Evolutionary conservation across 306 rosid genomes (phyloP).

Genomic region (Citrullus mucosospermus): DNA sequence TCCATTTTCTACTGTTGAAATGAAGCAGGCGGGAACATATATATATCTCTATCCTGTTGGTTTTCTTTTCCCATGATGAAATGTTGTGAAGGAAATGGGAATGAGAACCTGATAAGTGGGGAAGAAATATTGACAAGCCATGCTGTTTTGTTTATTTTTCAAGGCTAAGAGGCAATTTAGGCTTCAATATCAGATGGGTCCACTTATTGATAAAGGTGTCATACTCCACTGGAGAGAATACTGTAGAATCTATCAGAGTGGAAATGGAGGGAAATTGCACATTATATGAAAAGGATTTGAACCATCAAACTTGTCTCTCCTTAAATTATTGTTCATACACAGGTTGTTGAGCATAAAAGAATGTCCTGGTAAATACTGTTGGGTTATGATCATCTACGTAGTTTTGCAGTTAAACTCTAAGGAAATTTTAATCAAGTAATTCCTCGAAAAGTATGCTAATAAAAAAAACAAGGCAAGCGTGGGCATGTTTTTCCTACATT

Average conservation of each 20-base stretch:
- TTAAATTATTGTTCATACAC: conserved; percentile 1
- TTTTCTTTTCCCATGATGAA: neutral
- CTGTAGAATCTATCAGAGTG: neutral
- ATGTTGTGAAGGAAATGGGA: neutral
- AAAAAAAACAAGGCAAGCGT: neutral
- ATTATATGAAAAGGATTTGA: neutral
- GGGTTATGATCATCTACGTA: neutral
- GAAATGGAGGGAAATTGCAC: neutral
- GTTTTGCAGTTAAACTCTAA: neutral
- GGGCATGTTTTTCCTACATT: conserved; percentile 18
- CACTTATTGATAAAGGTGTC: neutral
- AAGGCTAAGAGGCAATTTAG: neutral
- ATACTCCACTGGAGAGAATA: neutral
- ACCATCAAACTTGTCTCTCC: neutral
- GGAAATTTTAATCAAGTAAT: conserved; percentile 5
- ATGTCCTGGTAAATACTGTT: conserved; percentile 6
- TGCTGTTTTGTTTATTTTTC: neutral
- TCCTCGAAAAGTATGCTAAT: neutral
- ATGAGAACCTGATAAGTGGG: neutral
- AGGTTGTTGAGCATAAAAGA: conserved; percentile 1
- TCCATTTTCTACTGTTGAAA: neutral
- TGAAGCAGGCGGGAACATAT: neutral
- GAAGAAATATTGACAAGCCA: conserved; percentile 2
- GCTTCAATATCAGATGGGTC: neutral
- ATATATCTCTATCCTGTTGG: neutral